Evolutionary conservation across 2,329 filamentous ascomycete genomes (phyloP), one percentile per base, ranked within the genome.

Genomic region (Didymella pomorum): DNA sequence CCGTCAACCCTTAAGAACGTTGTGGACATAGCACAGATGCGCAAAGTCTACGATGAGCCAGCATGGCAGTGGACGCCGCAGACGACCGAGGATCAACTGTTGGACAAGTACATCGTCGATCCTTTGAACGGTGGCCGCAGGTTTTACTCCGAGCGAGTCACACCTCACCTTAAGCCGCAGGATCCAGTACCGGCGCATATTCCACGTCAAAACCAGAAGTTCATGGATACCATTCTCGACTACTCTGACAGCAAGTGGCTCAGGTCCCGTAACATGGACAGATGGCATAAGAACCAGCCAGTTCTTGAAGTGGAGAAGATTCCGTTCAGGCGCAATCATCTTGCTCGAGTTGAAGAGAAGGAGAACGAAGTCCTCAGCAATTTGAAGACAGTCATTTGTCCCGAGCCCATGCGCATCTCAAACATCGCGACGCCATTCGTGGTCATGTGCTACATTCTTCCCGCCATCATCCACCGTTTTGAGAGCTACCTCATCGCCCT

Each of bases 401-500:
- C 93, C 3, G 86, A 97, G 66, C 89, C 91, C 0, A 77, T 98
- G 45, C 84, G 79, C 9, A 85, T 98, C 5, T 98, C 93, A 1
- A 81, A 86, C 14, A 80, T 98, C 4, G 86, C 91, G 0, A 79
- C 86, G 0, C 80, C 86, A 1, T 78, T 91, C n/a, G 91, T 91
- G 1, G 82, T 85, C 4, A 92, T 92, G 80, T 87, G 86, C 18
- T 87, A 93, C 68, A 81, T 87, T 1, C 88, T 97, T 58, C 94
- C 95, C 0, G 89, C 92, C 0, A 90, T 97, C 37, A 90, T 97
- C 35, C 89, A 92, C 70, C 87, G 92, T 10, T 79, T 97, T 7
- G 93, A 99, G 64, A 88, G 89, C 0, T 90, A 89, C 57, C 81
- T 98, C 4, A 91, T 98, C 62, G 87, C 89, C 0, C 75, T 90